Conservation (phyloP, 345 rosid species). For the Reutealis trisperma region DNA sequence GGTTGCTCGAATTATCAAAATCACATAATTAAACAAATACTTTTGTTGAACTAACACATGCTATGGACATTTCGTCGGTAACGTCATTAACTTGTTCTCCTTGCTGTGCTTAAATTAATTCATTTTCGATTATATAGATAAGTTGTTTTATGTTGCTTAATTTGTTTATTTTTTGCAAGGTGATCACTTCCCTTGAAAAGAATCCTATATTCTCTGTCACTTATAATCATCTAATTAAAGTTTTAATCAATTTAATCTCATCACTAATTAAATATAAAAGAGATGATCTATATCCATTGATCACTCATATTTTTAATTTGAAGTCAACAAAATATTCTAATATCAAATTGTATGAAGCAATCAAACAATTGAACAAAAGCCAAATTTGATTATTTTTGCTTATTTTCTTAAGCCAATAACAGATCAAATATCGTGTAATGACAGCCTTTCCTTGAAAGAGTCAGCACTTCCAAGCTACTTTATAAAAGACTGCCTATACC, state of each 20-base stretch:
- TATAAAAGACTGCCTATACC: not conserved
- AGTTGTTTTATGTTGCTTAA: no score
- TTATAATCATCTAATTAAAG: no score
- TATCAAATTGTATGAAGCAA: not conserved
- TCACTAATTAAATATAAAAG: no score
- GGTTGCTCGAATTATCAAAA: not conserved
- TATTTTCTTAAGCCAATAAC: not conserved
- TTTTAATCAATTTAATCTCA: no score
- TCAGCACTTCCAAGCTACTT: not conserved
- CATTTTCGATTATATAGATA: not conserved
- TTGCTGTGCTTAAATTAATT: not conserved
- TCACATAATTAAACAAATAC: not conserved
- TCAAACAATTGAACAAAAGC: not conserved
- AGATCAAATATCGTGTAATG: not conserved
- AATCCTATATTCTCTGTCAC: no score
- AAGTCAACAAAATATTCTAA: not conserved
- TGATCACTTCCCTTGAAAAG: no score
- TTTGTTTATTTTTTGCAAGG: no score
- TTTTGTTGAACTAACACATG: slow-evolving; percentile 9
- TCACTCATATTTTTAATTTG: not conserved
- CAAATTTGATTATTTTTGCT: not conserved
- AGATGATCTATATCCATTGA: not conserved
- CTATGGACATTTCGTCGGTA: not conserved
- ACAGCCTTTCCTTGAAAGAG: not conserved
- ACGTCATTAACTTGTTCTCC: slow-evolving; percentile 16